phyloP scores from a whole-genome alignment of 805 yeast genomes.

The Kluyveromyces siamensis region DNA sequence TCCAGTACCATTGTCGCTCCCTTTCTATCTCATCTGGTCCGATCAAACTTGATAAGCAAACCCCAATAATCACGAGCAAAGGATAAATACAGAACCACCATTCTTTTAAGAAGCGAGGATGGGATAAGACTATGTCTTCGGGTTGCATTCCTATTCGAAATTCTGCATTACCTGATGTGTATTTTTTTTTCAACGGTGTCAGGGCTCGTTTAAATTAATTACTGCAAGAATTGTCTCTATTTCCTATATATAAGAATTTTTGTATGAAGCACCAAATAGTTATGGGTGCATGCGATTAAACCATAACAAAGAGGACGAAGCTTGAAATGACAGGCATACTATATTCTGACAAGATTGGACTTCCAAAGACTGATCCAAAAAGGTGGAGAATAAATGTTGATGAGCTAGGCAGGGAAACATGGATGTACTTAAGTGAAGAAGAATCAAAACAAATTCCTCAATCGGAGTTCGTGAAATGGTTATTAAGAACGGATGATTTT shows the following conservation, averaged over 20 bases:
- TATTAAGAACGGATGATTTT: slow-evolving; percentile 35
- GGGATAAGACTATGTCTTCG: background rate
- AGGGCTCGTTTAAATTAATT: too few species aligned
- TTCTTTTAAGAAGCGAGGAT: background rate
- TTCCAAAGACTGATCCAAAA: slow-evolving; percentile 57
- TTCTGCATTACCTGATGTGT: background rate
- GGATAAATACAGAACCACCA: slow-evolving; percentile 11
- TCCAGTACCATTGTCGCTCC: slow-evolving; percentile 16
- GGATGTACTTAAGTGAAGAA: slow-evolving; percentile 54
- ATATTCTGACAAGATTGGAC: slow-evolving; percentile 64
- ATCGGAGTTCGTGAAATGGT: slow-evolving; percentile 46
- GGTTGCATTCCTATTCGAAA: background rate
- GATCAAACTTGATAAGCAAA: slow-evolving; percentile 10
- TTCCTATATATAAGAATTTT: background rate
- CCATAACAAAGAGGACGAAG: background rate
- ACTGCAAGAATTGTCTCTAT: too few species aligned
- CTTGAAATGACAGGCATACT: slow-evolving; percentile 4
- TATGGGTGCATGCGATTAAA: background rate
- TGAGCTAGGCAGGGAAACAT: slow-evolving; percentile 66
- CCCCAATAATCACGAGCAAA: slow-evolving; percentile 11
- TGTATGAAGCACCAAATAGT: background rate
- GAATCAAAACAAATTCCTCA: slow-evolving; percentile 39
- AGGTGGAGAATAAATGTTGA: slow-evolving; percentile 72
- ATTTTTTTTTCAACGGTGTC: too few species aligned
- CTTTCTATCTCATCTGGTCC: slow-evolving; percentile 12